Conservation (phyloP, 768 basidiomycete species). For the Chalciporus pseudorubinellus region DNA sequence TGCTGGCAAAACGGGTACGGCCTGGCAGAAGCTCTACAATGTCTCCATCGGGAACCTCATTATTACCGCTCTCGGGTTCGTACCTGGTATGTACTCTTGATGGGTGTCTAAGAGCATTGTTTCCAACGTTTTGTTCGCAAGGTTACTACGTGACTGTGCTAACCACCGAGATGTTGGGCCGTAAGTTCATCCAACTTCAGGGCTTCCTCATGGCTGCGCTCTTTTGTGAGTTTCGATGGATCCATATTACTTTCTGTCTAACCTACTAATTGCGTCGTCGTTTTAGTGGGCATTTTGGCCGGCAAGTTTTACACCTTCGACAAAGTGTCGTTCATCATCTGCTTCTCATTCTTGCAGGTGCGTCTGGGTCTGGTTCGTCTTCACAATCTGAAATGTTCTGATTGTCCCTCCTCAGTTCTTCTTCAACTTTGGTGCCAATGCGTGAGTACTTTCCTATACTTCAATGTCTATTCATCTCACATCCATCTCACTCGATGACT, state of each 20-base stretch:
- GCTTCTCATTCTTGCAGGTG: constrained; percentile 62
- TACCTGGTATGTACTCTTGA: constrained; percentile 62
- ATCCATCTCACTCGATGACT: constrained; percentile 13
- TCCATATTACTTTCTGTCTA: background rate
- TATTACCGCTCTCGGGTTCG: constrained; percentile 72
- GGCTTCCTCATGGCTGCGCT: constrained; percentile 66
- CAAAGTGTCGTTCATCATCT: constrained; percentile 60
- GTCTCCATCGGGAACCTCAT: constrained; percentile 67
- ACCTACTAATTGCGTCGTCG: background rate
- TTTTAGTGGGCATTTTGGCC: constrained; percentile 58
- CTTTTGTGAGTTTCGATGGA: constrained; percentile 42
- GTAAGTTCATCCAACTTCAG: constrained; percentile 73
- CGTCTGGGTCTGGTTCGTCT: background rate
- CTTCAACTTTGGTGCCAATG: constrained; percentile 74
- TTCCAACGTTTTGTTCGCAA: constrained; percentile 64
- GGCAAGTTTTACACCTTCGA: constrained; percentile 57
- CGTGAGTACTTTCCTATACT: constrained; percentile 41
- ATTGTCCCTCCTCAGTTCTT: constrained; percentile 45
- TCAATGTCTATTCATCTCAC: constrained; percentile 17
- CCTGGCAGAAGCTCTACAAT: constrained; percentile 69
- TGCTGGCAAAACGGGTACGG: constrained; percentile 51
- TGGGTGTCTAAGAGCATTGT: constrained; percentile 64
- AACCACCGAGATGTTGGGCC: constrained; percentile 67
- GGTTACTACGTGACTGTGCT: constrained; percentile 69
- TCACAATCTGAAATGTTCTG: background rate